Conservation (phyloP, 352 stramenopile species). For the Phytophthora sp. region DNA sequence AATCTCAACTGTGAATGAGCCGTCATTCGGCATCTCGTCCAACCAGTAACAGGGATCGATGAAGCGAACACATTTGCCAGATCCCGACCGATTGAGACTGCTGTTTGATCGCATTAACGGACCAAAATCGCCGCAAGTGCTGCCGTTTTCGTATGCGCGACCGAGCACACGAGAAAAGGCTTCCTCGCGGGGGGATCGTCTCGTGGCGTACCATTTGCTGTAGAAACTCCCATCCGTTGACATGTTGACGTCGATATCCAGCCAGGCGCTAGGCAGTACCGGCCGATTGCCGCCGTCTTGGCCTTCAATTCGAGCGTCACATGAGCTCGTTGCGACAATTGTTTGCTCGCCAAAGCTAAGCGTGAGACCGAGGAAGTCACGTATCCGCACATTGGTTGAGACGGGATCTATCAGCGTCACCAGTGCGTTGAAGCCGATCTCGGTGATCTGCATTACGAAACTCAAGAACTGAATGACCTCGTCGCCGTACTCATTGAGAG, state of each 20-base stretch:
- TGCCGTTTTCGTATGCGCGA: constrained; percentile 15
- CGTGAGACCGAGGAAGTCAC: constrained; percentile 73
- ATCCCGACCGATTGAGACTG: constrained; percentile 14
- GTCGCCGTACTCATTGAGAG: constrained; percentile 62
- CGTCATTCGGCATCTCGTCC: constrained; percentile 46
- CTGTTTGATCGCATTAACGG: constrained; percentile 18
- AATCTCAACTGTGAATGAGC: constrained; percentile 78
- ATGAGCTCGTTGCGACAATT: constrained; percentile 73
- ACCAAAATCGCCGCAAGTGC: constrained; percentile 24
- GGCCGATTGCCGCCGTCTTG: constrained; percentile 45
- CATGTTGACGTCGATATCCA: constrained; percentile 47
- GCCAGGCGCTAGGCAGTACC: constrained; percentile 67
- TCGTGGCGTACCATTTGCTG: constrained; percentile 39
- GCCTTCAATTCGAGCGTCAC: constrained; percentile 70
- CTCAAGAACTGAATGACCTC: constrained; percentile 61
- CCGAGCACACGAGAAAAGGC: constrained; percentile 31
- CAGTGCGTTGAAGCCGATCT: constrained; percentile 72
- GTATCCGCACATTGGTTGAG: constrained; percentile 64
- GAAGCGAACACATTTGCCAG: constrained; percentile 65
- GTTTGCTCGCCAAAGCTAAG: constrained; percentile 56
- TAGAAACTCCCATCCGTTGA: constrained; percentile 40
- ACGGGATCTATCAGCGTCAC: constrained; percentile 64
- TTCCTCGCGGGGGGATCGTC: constrained; percentile 29
- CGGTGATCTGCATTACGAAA: constrained; percentile 71
- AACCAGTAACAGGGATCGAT: constrained; percentile 60